These are phyloP conservation scores for Phenoliferia sp. DNA, from an alignment of 1,284 basidiomycete genomes.

Conservation along the genomic window DNA sequence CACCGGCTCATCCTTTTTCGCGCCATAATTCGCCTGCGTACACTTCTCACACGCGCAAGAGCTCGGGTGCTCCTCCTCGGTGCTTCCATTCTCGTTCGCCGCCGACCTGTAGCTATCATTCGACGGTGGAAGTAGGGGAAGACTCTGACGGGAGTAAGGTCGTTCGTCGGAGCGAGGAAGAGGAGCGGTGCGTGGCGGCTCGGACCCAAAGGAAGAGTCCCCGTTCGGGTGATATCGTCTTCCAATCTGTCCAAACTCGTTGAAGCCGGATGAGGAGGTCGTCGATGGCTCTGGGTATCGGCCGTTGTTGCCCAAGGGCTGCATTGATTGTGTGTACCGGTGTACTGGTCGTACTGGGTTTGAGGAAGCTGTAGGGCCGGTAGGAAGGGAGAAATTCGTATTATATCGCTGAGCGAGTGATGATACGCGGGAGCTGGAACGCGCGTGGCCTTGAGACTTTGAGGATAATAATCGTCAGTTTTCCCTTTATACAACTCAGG, in stretches of 20 bases:
- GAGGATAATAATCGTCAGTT: neutral
- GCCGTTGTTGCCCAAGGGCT: neutral
- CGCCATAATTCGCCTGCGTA: neutral
- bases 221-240: neutral
- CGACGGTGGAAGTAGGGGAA: neutral
- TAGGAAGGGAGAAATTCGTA: neutral
- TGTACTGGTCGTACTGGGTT: neutral
- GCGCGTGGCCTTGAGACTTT: neutral
- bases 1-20: too few species aligned
- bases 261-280: neutral
- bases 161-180: neutral
- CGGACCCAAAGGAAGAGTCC: neutral
- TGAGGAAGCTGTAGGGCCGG: neutral
- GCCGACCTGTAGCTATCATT: neutral
- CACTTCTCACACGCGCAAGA: constrained; percentile 2
- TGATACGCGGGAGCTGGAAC: constrained; percentile 18
- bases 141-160: neutral
- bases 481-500: neutral
- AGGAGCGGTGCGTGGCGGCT: neutral
- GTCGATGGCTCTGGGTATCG: neutral
- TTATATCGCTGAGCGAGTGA: constrained; percentile 23
- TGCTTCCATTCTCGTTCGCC: neutral
- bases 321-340: constrained; percentile 1
- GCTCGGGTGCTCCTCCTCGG: neutral
- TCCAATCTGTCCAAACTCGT: constrained; percentile 5